phyloP scores from a whole-genome alignment of 257 asterid species.

The Phtheirospermum japonicum region DNA sequence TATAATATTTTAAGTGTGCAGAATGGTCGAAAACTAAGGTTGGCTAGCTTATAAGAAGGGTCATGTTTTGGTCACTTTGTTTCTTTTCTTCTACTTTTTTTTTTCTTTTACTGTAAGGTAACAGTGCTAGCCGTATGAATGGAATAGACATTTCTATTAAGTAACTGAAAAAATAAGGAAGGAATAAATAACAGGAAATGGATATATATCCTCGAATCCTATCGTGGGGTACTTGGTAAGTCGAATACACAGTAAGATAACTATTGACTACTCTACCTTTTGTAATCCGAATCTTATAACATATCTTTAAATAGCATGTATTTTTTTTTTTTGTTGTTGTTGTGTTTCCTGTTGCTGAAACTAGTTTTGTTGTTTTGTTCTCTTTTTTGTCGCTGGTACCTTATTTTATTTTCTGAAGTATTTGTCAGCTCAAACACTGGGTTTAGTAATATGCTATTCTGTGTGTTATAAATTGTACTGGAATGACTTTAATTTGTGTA shows the following conservation, averaged over 20 bases:
- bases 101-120: not conserved
- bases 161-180: not conserved
- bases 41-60: constrained; percentile 1
- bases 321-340: not conserved
- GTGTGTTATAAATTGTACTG: not conserved
- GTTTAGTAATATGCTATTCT: not conserved
- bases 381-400: not conserved
- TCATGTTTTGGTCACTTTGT: constrained; percentile 12
- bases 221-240: constrained; percentile 21
- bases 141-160: not conserved
- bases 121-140: not conserved
- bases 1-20: constrained; percentile 4
- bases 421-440: not conserved
- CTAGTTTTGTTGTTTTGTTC: not conserved
- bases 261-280: constrained; percentile 20
- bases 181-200: constrained; percentile 15
- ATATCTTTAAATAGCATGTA: not conserved
- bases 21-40: constrained; percentile 11
- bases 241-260: not conserved
- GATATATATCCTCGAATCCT: constrained; percentile 22
- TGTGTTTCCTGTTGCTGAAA: not conserved
- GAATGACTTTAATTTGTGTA: not conserved
- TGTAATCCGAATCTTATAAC: not conserved
- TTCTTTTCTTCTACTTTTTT: no score
- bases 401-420: not conserved